Base-by-base conservation (phyloP, 371 early-diverging fungal species). In the Syncephalastrum sp. region DNA sequence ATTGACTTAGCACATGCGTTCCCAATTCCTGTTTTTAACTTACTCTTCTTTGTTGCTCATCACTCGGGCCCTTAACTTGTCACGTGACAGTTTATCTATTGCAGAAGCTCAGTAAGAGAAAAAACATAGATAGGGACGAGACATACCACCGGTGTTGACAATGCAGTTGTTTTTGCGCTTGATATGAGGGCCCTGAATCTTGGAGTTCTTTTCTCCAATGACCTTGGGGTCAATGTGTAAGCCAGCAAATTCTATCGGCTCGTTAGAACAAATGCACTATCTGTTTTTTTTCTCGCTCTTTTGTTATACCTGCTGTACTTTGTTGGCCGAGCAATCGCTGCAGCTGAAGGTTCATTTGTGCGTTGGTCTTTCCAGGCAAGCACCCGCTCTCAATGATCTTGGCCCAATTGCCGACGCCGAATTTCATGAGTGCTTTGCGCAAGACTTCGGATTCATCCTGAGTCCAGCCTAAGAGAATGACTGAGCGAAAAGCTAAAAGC, bases 271-370 rank as follows among this genome's bases (percentile, higher is more conserved):
- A 3, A 53, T 24, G 7, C 19, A 42, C 21, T 42, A 5, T 42
- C 19, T 15, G 25, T 50, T 19, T 15, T 45, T 23, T 15, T 21
- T 21, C 21, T 21, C 2, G 21, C 41, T 23, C n/a, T 19, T 41
- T 52, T 43, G 16, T 19, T 23, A 41, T 83, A 87, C 86, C 88
- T 56, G 93, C 94, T 13, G 93, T 94, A 70, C 91, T 90, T 65
- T 96, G 95, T 68, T 96, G 95, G 0, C 96, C 96, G 1, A 96
- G 82, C 79, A 95, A 81, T 21, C 95, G 82, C 69, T 96, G 96
- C 13, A 91, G 82, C 64, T 96, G 96, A 44, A 96, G 72, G 77
- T 96, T 94, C 89, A 95, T 88, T 72, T 96, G 96, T 10, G 96
- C 93, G 57, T 90, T 91, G 38, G 93, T 95, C 65, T 96, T 96